These are phyloP conservation scores for Teunomyces funiuensis DNA, from an alignment of 805 yeast genomes.

Conservation along the genomic window DNA sequence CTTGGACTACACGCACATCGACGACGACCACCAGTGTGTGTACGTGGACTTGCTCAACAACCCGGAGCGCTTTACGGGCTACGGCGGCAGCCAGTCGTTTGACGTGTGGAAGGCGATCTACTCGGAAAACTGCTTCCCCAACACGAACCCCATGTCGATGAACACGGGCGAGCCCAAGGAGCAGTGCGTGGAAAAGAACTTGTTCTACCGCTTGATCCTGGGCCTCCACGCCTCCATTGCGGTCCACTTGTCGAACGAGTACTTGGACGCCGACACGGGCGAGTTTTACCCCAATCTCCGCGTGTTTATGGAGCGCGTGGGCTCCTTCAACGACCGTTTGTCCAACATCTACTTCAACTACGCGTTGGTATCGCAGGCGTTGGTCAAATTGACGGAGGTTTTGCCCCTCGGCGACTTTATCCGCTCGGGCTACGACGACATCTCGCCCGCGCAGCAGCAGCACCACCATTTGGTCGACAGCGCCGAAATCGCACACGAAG, in stretches of 20 bases:
- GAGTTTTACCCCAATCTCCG: constrained; percentile 82
- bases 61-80: constrained; percentile 96
- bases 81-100: constrained; percentile 87
- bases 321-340: constrained; percentile 83
- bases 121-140: constrained; percentile 83
- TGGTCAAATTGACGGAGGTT: constrained; percentile 53
- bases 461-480: constrained; percentile 50
- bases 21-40: constrained; percentile 67
- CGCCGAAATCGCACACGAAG: constrained; percentile 32
- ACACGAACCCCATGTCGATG: constrained; percentile 39
- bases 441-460: constrained; percentile 12
- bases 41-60: constrained; percentile 83
- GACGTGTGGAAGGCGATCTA: constrained; percentile 93
- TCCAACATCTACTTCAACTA: constrained; percentile 90
- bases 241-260: constrained; percentile 86
- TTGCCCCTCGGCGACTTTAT: constrained; percentile 29
- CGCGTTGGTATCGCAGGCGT: constrained; percentile 79
- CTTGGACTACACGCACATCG: constrained; percentile 69
- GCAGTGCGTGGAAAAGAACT: constrained; percentile 79
- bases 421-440: constrained; percentile 21
- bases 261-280: constrained; percentile 60
- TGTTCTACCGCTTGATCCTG: constrained; percentile 80
- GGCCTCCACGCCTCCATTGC: constrained; percentile 97
- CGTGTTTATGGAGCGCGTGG: constrained; percentile 86
- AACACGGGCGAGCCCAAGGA: constrained; percentile 35